A percentile compares a stretch with the other conserved stretches of the same genome.
These are phyloP conservation scores for Sungouiella blattae DNA, from an alignment of 805 yeast species.

Conservation along the genomic window DNA sequence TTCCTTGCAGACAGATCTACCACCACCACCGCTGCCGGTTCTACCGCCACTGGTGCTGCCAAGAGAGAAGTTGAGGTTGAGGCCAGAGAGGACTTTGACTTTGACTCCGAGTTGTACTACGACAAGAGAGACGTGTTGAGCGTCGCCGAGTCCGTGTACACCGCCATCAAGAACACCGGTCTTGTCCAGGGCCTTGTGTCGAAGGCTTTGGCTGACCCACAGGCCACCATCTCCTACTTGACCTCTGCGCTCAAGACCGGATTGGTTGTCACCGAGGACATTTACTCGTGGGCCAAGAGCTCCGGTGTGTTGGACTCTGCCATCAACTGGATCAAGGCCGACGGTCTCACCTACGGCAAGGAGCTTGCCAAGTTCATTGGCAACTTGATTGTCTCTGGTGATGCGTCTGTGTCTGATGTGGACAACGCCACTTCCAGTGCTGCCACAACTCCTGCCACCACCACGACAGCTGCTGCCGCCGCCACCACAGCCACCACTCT, in stretches of 20 bases:
- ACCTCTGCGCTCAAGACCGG: constrained; percentile 32
- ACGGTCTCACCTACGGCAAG: constrained; percentile 25
- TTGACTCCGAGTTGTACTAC: constrained; percentile 23
- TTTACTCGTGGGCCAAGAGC: constrained; percentile 35
- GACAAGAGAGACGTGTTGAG: constrained; percentile 34
- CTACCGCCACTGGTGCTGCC: constrained; percentile 14
- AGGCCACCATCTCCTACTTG: constrained; percentile 29
- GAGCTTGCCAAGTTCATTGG: constrained; percentile 28
- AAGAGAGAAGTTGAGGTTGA: constrained; percentile 14
- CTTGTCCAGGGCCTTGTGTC: constrained; percentile 26
- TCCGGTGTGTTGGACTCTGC: constrained; percentile 31
- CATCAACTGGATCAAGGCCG: constrained; percentile 20
- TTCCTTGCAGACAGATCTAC: constrained; percentile 11
- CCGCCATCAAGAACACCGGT: constrained; percentile 33
- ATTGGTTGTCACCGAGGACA: constrained; percentile 29
- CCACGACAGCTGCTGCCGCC: constrained; percentile 4
- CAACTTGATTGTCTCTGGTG: constrained; percentile 22
- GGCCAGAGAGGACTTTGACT: constrained; percentile 11
- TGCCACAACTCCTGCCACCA: constrained; percentile 20
- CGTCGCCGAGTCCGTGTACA: constrained; percentile 25
- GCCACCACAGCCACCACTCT: constrained; percentile 2
- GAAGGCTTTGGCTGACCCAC: constrained; percentile 37
- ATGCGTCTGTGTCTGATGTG: constrained; percentile 23
- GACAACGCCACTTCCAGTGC: constrained; percentile 23
- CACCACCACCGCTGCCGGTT: constrained; percentile 15